These are phyloP conservation scores for Limnomonas spitsbergensis DNA, from an alignment of 139 green algal species.

Conservation along the genomic window DNA sequence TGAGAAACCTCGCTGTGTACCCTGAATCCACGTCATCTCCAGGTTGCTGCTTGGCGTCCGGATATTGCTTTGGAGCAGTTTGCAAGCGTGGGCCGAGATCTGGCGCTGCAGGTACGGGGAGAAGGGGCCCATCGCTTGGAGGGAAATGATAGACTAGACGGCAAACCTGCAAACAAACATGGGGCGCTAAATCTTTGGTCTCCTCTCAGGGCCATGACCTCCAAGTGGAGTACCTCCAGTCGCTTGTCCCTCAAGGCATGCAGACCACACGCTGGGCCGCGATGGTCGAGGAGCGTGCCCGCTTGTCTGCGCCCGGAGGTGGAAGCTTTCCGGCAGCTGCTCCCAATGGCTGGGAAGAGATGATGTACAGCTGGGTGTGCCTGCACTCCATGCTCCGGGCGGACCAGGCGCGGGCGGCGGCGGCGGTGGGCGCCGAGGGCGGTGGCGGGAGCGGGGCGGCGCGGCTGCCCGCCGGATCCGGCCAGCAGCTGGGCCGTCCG, in stretches of 20 bases:
- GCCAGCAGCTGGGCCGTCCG: neutral
- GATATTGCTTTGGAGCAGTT: slow-evolving; percentile 46
- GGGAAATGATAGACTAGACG: too few species aligned
- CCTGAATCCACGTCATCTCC: too few species aligned
- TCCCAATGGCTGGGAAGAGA: slow-evolving; percentile 45
- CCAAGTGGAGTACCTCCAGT: slow-evolving; percentile 36
- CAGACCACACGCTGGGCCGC: slow-evolving; percentile 25
- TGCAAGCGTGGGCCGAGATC: neutral
- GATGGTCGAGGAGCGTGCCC: slow-evolving; percentile 26
- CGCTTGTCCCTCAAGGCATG: slow-evolving; percentile 27
- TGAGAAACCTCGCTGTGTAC: too few species aligned
- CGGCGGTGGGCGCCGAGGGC: neutral
- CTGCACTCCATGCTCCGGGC: slow-evolving; percentile 34
- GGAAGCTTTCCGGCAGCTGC: neutral
- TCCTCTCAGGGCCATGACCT: neutral
- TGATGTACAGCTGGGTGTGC: slow-evolving; percentile 47
- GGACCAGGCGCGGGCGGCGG: neutral
- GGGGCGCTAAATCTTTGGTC: too few species aligned
- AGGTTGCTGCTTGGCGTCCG: slow-evolving; percentile 33
- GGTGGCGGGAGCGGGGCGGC: too few species aligned
- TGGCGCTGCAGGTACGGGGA: neutral
- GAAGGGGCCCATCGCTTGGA: too few species aligned
- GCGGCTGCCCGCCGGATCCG: neutral
- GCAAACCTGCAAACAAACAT: too few species aligned
- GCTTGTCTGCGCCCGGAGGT: neutral